These are phyloP conservation scores for Cladosporium velox DNA, from an alignment of 2,329 filamentous ascomycete genomes.

Conservation along the genomic window DNA sequence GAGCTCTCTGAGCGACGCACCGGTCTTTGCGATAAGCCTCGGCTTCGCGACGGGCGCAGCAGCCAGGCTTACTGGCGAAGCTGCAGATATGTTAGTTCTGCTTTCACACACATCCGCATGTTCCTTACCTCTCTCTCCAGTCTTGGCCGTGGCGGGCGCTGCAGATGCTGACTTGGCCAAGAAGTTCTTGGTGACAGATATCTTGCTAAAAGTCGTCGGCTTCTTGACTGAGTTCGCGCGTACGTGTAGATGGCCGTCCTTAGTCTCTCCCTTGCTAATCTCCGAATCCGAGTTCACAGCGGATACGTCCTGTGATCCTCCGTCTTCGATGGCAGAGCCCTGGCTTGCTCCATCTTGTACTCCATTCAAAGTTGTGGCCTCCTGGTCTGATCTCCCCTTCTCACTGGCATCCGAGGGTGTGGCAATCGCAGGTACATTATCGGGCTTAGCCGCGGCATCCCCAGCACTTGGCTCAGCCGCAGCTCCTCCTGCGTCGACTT, in stretches of 20 bases:
- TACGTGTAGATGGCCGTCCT: conserved; percentile 59
- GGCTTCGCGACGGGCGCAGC: conserved; percentile 55
- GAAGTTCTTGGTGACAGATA: conserved; percentile 83
- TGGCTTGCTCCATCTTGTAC: conserved; percentile 27
- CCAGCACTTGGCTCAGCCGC: conserved; percentile 38
- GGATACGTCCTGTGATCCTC: conserved; percentile 61
- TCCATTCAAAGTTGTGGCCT: conserved; percentile 12
- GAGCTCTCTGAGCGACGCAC: conserved; percentile 52
- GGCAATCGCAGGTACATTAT: conserved; percentile 16
- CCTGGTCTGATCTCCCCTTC: conserved; percentile 14
- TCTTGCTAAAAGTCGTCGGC: conserved; percentile 76
- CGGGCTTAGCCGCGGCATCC: conserved; percentile 28
- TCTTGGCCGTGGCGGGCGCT: conserved; percentile 41
- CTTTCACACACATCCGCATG: not conserved
- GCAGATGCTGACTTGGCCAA: conserved; percentile 69
- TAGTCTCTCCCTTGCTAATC: conserved; percentile 60
- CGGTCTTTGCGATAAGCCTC: conserved; percentile 74
- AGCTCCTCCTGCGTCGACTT: conserved; percentile 22
- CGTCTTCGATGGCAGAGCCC: conserved; percentile 55
- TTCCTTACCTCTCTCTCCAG: conserved; percentile 27
- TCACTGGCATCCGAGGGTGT: conserved; percentile 16
- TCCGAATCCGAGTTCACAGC: conserved; percentile 77
- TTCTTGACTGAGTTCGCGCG: conserved; percentile 68
- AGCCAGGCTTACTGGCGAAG: conserved; percentile 47
- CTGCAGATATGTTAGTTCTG: conserved; percentile 26